A percentile compares a stretch with the other conserved stretches of the same genome.
Evolutionary conservation across 495 filamentous ascomycete genomes (phyloP).

Genomic region (Wilcoxina mikolae): DNA sequence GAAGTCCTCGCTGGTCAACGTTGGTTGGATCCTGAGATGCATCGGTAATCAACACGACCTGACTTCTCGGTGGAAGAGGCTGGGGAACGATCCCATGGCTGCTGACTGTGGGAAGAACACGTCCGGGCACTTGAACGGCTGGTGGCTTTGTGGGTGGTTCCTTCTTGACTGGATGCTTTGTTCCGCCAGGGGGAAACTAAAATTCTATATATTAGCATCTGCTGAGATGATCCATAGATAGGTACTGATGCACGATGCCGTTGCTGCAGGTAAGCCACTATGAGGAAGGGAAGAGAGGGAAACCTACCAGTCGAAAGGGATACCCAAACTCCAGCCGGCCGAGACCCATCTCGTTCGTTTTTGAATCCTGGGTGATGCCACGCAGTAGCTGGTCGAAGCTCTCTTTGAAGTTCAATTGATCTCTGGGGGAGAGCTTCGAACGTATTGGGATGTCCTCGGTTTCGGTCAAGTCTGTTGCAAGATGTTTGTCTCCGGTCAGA

Average conservation of each 20-base stretch:
- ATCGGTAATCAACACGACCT: slow-evolving; percentile 4
- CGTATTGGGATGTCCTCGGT: neutral
- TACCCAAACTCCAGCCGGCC: slow-evolving; percentile 7
- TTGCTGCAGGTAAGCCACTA: neutral
- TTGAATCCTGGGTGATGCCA: neutral
- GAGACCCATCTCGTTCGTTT: slow-evolving; percentile 6
- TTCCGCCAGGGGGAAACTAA: neutral
- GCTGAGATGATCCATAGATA: too few species aligned
- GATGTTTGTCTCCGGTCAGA: neutral
- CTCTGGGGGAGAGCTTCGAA: neutral
- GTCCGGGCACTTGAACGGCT: neutral
- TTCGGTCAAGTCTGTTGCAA: neutral
- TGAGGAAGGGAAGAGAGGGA: neutral
- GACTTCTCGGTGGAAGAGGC: neutral
- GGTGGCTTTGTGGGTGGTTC: neutral
- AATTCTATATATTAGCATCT: neutral
- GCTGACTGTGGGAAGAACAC: neutral
- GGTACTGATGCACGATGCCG: neutral
- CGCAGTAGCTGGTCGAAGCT: slow-evolving; percentile 5
- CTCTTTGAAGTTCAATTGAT: slow-evolving; percentile 2
- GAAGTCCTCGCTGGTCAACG: slow-evolving; percentile 6
- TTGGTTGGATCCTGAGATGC: neutral
- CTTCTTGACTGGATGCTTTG: neutral
- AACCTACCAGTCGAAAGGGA: slow-evolving; percentile 3
- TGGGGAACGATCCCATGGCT: neutral